phyloP scores from a whole-genome alignment of 1,139 yeast genomes.

The Magnusiomyces paraingens region DNA sequence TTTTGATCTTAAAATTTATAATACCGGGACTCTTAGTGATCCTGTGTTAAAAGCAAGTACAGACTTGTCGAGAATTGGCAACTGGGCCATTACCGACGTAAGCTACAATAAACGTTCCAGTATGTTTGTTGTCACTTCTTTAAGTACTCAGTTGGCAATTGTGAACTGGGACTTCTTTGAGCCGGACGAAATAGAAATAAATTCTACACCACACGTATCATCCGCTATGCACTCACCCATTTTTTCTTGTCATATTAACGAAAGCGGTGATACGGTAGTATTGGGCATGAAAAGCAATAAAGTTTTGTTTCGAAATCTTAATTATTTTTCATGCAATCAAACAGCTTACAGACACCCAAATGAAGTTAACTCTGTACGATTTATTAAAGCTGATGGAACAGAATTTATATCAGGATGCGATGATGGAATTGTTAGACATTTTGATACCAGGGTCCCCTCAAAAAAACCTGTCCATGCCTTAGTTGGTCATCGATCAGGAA shows the following conservation, averaged over 20 bases:
- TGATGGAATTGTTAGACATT: conserved; percentile 72
- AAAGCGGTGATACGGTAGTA: neutral
- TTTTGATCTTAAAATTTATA: neutral
- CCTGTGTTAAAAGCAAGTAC: neutral
- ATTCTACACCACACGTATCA: neutral
- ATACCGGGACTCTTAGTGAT: neutral
- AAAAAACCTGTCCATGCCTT: conserved; percentile 52
- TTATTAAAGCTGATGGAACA: conserved; percentile 70
- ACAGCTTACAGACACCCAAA: conserved; percentile 9
- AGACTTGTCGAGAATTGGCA: neutral
- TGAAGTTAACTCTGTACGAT: conserved; percentile 55
- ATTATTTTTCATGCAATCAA: neutral
- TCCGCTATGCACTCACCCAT: neutral
- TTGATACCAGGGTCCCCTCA: conserved; percentile 59
- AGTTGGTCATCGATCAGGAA: conserved; percentile 67
- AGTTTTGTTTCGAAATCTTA: neutral
- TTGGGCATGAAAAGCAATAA: neutral
- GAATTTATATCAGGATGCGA: conserved; percentile 75
- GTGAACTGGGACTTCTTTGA: neutral
- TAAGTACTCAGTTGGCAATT: neutral
- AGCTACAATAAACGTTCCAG: neutral
- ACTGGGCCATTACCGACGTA: conserved; percentile 1
- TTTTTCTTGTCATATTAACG: neutral
- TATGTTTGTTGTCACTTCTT: neutral
- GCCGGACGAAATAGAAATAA: neutral